Evolutionary conservation across 805 yeast genomes (phyloP).

Genomic region (Wickerhamomyces chaumierensis): DNA sequence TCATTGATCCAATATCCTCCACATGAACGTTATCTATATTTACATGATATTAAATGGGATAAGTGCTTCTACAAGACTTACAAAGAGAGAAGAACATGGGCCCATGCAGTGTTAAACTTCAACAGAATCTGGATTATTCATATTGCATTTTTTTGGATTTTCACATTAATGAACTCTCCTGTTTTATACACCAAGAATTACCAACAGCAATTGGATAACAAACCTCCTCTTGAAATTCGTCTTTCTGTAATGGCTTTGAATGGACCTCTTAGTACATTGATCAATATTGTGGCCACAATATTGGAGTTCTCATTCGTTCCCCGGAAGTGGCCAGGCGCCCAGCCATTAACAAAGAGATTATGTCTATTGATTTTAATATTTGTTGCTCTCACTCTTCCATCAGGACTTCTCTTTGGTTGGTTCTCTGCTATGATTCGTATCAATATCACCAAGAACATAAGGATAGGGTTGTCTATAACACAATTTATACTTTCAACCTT

Average conservation of each 20-base stretch:
- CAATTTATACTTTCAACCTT: slow-evolving; percentile 47
- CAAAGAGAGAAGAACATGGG: slow-evolving; percentile 66
- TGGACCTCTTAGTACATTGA: slow-evolving; percentile 48
- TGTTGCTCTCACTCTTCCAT: slow-evolving; percentile 36
- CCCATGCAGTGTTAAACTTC: slow-evolving; percentile 61
- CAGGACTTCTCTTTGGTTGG: slow-evolving; percentile 35
- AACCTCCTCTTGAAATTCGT: slow-evolving; percentile 46
- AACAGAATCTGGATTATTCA: slow-evolving; percentile 76
- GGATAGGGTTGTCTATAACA: slow-evolving; percentile 34
- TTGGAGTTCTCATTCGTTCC: slow-evolving; percentile 60
- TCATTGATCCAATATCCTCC: slow-evolving; percentile 27
- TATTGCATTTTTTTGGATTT: slow-evolving; percentile 65
- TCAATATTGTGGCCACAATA: slow-evolving; percentile 43
- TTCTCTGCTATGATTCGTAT: slow-evolving; percentile 17
- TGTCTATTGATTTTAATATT: slow-evolving; percentile 30
- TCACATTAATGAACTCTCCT: slow-evolving; percentile 57
- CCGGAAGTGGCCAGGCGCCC: slow-evolving; percentile 63
- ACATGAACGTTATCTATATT: slow-evolving; percentile 40
- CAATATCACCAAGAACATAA: slow-evolving; percentile 21
- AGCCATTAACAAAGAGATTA: slow-evolving; percentile 40
- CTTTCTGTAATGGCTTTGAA: slow-evolving; percentile 55
- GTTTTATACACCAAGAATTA: slow-evolving; percentile 54
- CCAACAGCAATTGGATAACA: slow-evolving; percentile 39
- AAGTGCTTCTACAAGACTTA: slow-evolving; percentile 66
- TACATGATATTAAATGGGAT: slow-evolving; percentile 54